A percentile compares a stretch with the other conserved stretches of the same genome.
These are phyloP conservation scores for Curvularia sp. DNA, from an alignment of 2,329 filamentous ascomycete genomes.

Conservation along the genomic window DNA sequence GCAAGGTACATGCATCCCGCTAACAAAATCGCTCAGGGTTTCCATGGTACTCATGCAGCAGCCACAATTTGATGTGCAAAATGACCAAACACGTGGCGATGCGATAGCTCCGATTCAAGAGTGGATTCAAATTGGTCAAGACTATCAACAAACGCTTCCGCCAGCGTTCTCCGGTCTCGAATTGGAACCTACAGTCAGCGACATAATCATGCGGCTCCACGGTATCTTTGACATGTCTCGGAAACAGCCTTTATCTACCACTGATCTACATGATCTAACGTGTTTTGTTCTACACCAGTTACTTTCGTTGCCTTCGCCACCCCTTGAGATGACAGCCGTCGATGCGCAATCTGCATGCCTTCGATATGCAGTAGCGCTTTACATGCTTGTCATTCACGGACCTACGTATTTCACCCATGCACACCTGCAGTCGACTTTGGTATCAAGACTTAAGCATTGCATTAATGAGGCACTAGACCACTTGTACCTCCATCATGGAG, in stretches of 20 bases:
- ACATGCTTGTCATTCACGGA: conserved; percentile 63
- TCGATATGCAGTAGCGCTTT: conserved; percentile 58
- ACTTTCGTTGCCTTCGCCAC: conserved; percentile 37
- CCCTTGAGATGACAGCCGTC: conserved; percentile 20
- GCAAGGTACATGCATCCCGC: background rate
- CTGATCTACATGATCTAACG: conserved; percentile 62
- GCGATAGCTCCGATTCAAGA: conserved; percentile 59
- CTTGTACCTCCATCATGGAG: background rate
- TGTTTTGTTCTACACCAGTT: conserved; percentile 63
- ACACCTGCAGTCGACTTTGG: conserved; percentile 23
- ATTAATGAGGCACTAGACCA: conserved; percentile 8
- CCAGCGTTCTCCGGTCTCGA: conserved; percentile 29
- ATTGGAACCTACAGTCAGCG: conserved; percentile 46
- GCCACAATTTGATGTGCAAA: conserved; percentile 62
- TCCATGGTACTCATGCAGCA: conserved; percentile 61
- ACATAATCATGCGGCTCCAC: conserved; percentile 55
- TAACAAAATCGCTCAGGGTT: conserved; percentile 56
- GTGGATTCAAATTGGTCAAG: conserved; percentile 53
- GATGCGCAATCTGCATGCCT: conserved; percentile 38
- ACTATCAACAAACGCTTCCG: conserved; percentile 11
- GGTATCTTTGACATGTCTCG: conserved; percentile 52
- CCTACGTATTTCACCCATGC: conserved; percentile 64
- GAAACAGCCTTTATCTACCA: conserved; percentile 44
- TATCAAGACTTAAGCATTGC: conserved; percentile 19
- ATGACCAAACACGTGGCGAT: conserved; percentile 57